Base-by-base conservation (phyloP, 1,139 yeast genomes). In the Pichia sp. region DNA sequence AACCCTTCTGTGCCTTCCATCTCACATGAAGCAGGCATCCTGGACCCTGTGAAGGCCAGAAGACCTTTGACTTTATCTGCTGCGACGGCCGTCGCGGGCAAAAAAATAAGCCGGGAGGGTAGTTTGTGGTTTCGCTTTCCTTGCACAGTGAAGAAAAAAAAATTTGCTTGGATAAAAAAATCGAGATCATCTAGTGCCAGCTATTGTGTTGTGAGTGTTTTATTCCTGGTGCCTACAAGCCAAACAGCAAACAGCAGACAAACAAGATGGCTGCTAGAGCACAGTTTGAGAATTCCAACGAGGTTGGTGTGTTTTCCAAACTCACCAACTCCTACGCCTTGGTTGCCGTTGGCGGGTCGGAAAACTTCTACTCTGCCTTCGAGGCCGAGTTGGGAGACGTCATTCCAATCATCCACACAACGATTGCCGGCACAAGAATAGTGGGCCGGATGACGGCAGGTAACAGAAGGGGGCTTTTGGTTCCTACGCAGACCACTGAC, bases 391-490 rank as follows among this genome's bases (percentile, higher is more conserved):
- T 95, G 62, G 97, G 97, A 59, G 98, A 92, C 74, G 92, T 90
- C 57, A 84, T 95, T 59, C 99, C 99, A 56, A 90, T 93, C 67
- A 95, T 90, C 61, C 97, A 93, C 70, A 89, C 98, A 55, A 93
- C 99, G 59, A 93, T 95, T 66, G 97, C 97, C 47, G 99, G 99
- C 64, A 90, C 96, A 64, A 87, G 99, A 75, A 95, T 95, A 62
- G 89, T 95, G 59, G 99, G 99, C 64, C 83, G 99, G 72, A 88
- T 95, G 96, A 88, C 97, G 45, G 97, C 97, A 45, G 99, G 99
- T 68, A 95, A 95, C 79, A 85, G 99, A 78, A 83, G 98, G 71
- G 99, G 99, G 45, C 77, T 95, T 62, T 80, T 95, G 57, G 99
- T 95, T 16, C 99, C 99, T 58, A 89, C 96, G 32, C 97, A 92